Percentiles rank a stretch among this genome's conserved stretches.
phyloP scores from a whole-genome alignment of 805 yeast genomes.

The Isabelozyma pseudorhagii region DNA sequence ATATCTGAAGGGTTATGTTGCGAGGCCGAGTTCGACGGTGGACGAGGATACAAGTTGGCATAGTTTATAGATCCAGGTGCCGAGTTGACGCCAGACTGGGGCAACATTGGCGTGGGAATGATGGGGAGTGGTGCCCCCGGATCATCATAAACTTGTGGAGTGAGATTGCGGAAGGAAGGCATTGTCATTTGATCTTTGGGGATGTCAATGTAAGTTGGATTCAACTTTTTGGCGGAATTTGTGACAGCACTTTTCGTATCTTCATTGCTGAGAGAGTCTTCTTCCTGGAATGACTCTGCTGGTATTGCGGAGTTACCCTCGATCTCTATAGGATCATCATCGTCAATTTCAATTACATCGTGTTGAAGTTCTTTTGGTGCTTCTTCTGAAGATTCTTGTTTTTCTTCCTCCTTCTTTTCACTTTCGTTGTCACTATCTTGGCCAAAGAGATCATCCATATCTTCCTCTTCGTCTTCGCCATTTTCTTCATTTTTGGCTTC shows the following conservation, averaged over 20 bases:
- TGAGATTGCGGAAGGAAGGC: constrained; percentile 15
- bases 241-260: not conserved
- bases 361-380: not conserved
- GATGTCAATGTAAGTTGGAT: constrained; percentile 38
- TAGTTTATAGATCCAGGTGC: constrained; percentile 16
- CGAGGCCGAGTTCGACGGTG: not conserved
- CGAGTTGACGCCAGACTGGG: constrained; percentile 15
- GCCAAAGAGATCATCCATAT: constrained; percentile 24
- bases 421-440: constrained; percentile 28
- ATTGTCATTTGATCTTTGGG: constrained; percentile 60
- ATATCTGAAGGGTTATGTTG: not conserved
- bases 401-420: constrained; percentile 5
- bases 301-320: not conserved
- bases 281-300: not conserved
- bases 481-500: constrained; percentile 1
- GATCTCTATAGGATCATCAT: not conserved
- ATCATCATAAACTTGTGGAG: constrained; percentile 61
- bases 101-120: constrained; percentile 46
- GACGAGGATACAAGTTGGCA: not conserved
- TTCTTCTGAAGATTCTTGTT: not conserved
- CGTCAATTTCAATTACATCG: constrained; percentile 1
- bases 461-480: constrained; percentile 22
- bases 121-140: constrained; percentile 83
- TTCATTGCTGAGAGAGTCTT: not conserved
- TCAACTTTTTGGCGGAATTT: not conserved